Conservation (phyloP, 2,329 filamentous ascomycete genomes). For the Ampelomyces quisqualis region DNA sequence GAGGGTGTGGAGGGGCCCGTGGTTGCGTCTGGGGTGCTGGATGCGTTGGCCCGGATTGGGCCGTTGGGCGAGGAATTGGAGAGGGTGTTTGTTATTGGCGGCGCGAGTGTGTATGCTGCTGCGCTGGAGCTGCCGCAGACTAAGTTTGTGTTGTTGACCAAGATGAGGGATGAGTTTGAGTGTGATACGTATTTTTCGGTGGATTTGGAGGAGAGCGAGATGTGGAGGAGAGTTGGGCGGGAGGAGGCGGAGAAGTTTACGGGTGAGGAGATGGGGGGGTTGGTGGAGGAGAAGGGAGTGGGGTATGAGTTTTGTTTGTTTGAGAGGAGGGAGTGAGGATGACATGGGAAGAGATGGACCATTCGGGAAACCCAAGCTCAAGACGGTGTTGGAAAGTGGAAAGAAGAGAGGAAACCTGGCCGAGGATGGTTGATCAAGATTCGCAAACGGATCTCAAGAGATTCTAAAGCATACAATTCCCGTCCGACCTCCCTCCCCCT, state of each 20-base stretch:
- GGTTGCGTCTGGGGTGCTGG: constrained; percentile 58
- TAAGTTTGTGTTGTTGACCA: constrained; percentile 67
- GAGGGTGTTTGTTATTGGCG: constrained; percentile 80
- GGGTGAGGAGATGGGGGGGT: constrained; percentile 62
- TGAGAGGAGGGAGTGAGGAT: constrained; percentile 44
- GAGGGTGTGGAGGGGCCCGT: constrained; percentile 45
- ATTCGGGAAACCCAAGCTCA: no score
- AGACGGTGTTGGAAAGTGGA: no score
- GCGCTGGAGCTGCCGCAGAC: constrained; percentile 63
- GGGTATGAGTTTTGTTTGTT: constrained; percentile 74
- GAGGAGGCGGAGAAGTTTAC: constrained; percentile 62
- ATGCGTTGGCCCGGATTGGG: constrained; percentile 43
- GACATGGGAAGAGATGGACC: background rate
- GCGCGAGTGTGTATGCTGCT: constrained; percentile 77
- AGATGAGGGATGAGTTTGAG: constrained; percentile 67
- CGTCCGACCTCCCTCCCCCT: no score
- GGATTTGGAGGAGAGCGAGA: constrained; percentile 48
- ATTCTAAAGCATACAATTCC: no score
- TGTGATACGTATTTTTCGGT: constrained; percentile 75
- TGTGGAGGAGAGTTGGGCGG: constrained; percentile 58
- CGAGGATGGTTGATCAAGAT: no score
- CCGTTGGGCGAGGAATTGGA: constrained; percentile 10
- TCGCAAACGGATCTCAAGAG: no score
- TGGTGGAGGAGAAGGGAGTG: constrained; percentile 64
- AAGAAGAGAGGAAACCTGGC: no score